These are phyloP conservation scores for Symmetrospora coprosmae DNA, from an alignment of 768 basidiomycete species.

Conservation along the genomic window DNA sequence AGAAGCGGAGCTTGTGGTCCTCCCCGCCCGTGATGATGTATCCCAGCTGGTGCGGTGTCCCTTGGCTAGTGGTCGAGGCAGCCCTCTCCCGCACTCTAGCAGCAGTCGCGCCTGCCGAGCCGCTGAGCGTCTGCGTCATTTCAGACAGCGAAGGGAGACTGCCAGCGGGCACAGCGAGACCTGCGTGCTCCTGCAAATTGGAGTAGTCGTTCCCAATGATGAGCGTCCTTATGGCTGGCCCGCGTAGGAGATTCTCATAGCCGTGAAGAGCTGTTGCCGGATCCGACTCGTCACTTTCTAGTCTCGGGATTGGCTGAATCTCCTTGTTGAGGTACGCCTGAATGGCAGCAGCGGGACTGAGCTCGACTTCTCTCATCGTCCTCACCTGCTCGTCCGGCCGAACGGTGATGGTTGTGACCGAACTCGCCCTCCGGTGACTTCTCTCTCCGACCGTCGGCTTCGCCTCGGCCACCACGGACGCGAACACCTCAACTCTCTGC, in stretches of 20 bases:
- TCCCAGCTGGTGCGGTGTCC: too few relatives aligned
- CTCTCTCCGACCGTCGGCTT: slow-evolving; percentile 1
- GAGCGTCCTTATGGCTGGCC: slow-evolving; percentile 9
- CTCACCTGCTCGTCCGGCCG: not conserved
- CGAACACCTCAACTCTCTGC: slow-evolving; percentile 62
- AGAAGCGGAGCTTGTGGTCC: slow-evolving; percentile 70
- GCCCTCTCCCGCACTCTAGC: slow-evolving; percentile 23
- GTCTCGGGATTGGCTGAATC: not conserved
- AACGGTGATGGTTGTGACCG: not conserved
- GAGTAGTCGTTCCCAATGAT: slow-evolving; percentile 30
- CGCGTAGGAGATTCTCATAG: not conserved
- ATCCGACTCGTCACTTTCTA: too few relatives aligned
- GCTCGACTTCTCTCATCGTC: slow-evolving; percentile 17
- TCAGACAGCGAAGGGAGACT: slow-evolving; percentile 40
- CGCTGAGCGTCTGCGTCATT: slow-evolving; percentile 42
- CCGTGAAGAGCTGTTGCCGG: not conserved
- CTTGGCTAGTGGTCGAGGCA: slow-evolving; percentile 18
- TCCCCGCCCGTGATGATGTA: slow-evolving; percentile 81
- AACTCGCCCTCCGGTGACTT: slow-evolving; percentile 11
- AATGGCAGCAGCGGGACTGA: slow-evolving; percentile 28
- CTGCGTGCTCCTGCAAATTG: not conserved
- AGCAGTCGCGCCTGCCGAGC: slow-evolving; percentile 34
- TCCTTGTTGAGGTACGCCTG: slow-evolving; percentile 26
- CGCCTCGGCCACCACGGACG: slow-evolving; percentile 38
- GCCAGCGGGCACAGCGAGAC: slow-evolving; percentile 7